phyloP scores from a whole-genome alignment of 2,329 filamentous ascomycete species.

The Apiospora marii region DNA sequence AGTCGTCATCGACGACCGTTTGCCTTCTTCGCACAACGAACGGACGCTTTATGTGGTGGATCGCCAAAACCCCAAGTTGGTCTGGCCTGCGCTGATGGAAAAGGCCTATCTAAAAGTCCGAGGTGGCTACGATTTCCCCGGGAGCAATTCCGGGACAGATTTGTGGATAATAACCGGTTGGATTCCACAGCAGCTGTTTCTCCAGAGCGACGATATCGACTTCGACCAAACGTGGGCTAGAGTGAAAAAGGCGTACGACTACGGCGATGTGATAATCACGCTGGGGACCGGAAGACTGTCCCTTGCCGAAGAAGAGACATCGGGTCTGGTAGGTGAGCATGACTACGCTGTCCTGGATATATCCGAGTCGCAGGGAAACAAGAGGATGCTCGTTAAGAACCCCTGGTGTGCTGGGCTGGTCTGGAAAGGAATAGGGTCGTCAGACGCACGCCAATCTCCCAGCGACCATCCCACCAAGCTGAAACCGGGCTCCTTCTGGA shows the following conservation, averaged over 20 bases:
- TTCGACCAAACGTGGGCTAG: slow-evolving; percentile 80
- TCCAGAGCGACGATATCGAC: slow-evolving; percentile 85
- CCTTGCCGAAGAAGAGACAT: slow-evolving; percentile 75
- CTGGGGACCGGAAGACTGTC: slow-evolving; percentile 88
- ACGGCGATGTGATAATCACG: slow-evolving; percentile 85
- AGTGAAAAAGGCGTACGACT: slow-evolving; percentile 76
- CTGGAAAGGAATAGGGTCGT: slow-evolving; percentile 66
- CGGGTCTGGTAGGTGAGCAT: slow-evolving; percentile 88
- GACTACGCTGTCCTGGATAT: slow-evolving; percentile 93
- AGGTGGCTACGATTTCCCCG: slow-evolving; percentile 96
- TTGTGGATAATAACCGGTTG: slow-evolving; percentile 92
- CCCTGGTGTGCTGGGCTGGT: slow-evolving; percentile 88
- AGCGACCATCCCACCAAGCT: slow-evolving; percentile 42
- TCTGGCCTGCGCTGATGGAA: slow-evolving; percentile 93
- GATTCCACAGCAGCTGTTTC: slow-evolving; percentile 94
- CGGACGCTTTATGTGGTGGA: slow-evolving; percentile 89
- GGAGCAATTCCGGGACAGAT: slow-evolving; percentile 96
- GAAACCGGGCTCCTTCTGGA: slow-evolving; percentile 88
- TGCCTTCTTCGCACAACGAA: slow-evolving; percentile 78
- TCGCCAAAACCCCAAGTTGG: slow-evolving; percentile 76
- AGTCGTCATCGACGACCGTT: slow-evolving; percentile 86
- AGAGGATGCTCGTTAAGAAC: slow-evolving; percentile 87
- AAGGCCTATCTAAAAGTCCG: slow-evolving; percentile 96
- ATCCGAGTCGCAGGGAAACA: slow-evolving; percentile 65
- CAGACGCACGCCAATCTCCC: slow-evolving; percentile 33